Conservation (phyloP, 345 rosid species). For the Euphorbia peplus region DNA sequence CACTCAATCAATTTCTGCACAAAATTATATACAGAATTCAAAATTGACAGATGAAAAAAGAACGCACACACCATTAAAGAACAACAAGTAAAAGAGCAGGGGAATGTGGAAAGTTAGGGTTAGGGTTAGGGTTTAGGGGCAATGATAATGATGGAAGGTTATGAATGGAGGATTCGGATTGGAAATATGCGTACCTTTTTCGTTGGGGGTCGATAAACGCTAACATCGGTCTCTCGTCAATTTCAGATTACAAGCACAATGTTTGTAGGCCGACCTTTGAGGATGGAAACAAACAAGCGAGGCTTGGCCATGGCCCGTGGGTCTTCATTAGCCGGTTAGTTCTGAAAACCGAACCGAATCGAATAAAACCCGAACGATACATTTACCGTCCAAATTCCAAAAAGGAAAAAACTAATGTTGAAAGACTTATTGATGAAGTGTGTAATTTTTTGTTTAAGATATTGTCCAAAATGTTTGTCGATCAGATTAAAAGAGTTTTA, state of each 20-base stretch:
- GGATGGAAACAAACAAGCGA: not conserved
- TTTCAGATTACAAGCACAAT: not conserved
- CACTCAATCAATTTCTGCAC: constrained; percentile 9
- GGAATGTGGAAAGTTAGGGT: constrained; percentile 1
- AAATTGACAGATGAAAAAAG: not conserved
- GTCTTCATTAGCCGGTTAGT: too few relatives aligned
- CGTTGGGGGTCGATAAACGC: not conserved
- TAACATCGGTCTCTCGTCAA: not conserved
- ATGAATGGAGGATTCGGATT: not conserved
- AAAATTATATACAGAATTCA: not conserved
- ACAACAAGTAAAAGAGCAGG: not conserved
- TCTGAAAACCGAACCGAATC: too few relatives aligned
- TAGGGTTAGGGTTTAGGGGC: not conserved
- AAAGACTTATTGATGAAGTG: too few relatives aligned
- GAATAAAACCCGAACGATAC: too few relatives aligned
- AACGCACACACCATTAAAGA: not conserved
- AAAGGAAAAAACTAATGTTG: too few relatives aligned
- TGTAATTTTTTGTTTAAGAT: too few relatives aligned
- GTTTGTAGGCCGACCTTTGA: not conserved
- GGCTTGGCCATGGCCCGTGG: too few relatives aligned
- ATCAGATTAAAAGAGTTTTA: too few relatives aligned
- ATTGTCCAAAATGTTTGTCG: too few relatives aligned
- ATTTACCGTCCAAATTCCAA: too few relatives aligned
- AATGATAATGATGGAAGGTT: not conserved
- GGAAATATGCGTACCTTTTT: not conserved